Base-by-base conservation (phyloP, 441 rosid genomes). In the Croton laevigatus region DNA sequence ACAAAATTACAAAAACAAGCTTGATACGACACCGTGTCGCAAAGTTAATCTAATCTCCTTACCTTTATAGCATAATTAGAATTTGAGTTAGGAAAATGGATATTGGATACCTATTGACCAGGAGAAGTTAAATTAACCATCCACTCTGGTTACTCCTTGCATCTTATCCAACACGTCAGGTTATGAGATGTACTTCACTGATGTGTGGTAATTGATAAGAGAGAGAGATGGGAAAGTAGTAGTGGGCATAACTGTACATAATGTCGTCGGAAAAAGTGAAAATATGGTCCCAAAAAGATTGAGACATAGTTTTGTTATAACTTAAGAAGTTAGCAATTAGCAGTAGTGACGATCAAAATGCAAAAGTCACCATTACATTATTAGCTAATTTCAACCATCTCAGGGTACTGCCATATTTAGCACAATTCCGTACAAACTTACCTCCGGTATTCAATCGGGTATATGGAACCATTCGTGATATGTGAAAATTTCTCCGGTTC, bases 111-210 rank as follows among this genome's bases (percentile, higher is more conserved):
- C 65, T 62, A 11, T 3, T n/a, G 8, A 19, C 52, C 10, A 62
- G n/a, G 16, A 42, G n/a, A 62, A 42, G n/a, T 5, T 19, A 62
- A 42, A 40, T 62, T 32, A 65, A 19, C 51, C 61, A 58, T 27
- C 8, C 16, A 48, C 44, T 42, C 37, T 6, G 38, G 40, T 62
- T 62, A 62, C 51, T 32, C 14, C 40, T 48, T 65, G 57, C 40
- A 65, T 46, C 57, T 65, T 65, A 65, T 46, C 68, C 5, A 38
- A 14, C 67, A 63, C 67, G 23, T 63, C 67, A 45, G 54, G 45
- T 23, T 36, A 63, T 52, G 23, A 52, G 57, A 52, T 52, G 57
- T n/a, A 32, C 62, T 58, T 42, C 66, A 62, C 52, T 19, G 61
- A 6, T 49, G 68, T 16, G 68, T 63, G 67, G 49, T 49, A 6